A percentile compares a stretch with the other conserved stretches of the same genome.
Evolutionary conservation across 805 yeast species (phyloP).

Genomic region (Komagataella mondaviorum): DNA sequence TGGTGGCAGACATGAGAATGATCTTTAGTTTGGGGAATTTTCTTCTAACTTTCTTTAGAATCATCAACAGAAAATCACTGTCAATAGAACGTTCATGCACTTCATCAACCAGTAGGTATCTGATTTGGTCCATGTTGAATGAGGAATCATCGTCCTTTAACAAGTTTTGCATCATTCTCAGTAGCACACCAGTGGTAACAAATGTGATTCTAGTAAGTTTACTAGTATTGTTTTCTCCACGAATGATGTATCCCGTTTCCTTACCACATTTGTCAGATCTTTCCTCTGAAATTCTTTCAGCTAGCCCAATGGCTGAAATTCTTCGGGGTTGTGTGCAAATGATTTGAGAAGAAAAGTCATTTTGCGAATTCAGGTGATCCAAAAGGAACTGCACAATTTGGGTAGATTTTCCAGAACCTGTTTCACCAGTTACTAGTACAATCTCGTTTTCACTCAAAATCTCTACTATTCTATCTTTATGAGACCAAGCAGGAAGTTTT

Average conservation of each 20-base stretch:
- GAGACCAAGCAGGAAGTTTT: constrained; percentile 76
- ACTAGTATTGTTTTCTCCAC: constrained; percentile 72
- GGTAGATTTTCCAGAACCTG: constrained; percentile 96
- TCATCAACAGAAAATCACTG: constrained; percentile 70
- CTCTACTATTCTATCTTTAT: constrained; percentile 38
- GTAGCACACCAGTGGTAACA: constrained; percentile 85
- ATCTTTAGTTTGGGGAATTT: constrained; percentile 45
- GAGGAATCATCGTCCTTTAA: constrained; percentile 10
- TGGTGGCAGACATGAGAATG: constrained; percentile 90
- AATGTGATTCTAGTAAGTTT: constrained; percentile 63
- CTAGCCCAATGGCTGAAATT: constrained; percentile 88
- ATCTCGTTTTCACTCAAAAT: constrained; percentile 48
- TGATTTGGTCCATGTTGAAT: constrained; percentile 33
- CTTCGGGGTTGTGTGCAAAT: constrained; percentile 94
- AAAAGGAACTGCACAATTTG: constrained; percentile 84
- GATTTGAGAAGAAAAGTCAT: constrained; percentile 43
- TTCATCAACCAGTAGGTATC: constrained; percentile 78
- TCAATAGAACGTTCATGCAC: constrained; percentile 96
- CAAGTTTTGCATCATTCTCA: constrained; percentile 65
- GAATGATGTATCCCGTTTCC: constrained; percentile 79
- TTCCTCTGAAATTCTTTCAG: constrained; percentile 85
- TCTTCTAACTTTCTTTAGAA: constrained; percentile 48
- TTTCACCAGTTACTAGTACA: constrained; percentile 84
- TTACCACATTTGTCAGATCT: constrained; percentile 49
- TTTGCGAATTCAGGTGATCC: constrained; percentile 41